Conservation (phyloP, 345 rosid species). For the Sonneratia alba region DNA sequence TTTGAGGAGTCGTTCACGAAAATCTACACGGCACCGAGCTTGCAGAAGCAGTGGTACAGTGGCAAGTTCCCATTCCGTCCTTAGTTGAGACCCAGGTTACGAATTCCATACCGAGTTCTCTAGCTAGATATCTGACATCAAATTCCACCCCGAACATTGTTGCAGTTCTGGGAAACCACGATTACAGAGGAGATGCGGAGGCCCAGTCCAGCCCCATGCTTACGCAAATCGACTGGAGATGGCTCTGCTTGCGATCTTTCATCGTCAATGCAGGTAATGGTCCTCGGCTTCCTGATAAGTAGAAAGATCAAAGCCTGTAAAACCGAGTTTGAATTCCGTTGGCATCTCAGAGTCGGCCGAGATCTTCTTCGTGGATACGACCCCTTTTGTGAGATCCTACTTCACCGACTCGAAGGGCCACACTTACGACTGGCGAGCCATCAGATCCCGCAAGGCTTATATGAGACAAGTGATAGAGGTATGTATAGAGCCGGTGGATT, state of each 20-base stretch:
- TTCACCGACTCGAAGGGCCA: conserved; percentile 36
- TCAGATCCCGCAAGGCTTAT: conserved; percentile 36
- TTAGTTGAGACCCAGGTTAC: background rate
- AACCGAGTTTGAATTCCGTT: background rate
- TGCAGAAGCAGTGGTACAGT: conserved; percentile 72
- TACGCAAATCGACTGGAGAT: conserved; percentile 26
- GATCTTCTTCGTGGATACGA: conserved; percentile 55
- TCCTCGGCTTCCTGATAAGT: background rate
- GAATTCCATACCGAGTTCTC: background rate
- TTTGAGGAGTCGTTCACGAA: conserved; percentile 51
- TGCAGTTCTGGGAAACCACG: conserved; percentile 57
- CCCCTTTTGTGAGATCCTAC: conserved; percentile 54
- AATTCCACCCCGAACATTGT: background rate
- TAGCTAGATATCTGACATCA: background rate
- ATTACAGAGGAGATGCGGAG: conserved; percentile 45
- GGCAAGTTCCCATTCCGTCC: conserved; percentile 20
- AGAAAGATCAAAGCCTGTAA: background rate
- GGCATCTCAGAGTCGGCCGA: conserved; percentile 32
- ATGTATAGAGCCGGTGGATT: background rate
- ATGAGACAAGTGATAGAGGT: conserved; percentile 39
- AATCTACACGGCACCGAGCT: conserved; percentile 59
- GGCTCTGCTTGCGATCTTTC: conserved; percentile 47
- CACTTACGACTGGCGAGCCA: conserved; percentile 54
- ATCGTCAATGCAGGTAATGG: conserved; percentile 29
- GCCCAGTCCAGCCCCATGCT: conserved; percentile 44